A percentile compares a stretch with the other conserved stretches of the same genome.
Evolutionary conservation across 345 rosid genomes (phyloP).

Genomic region (Anastatica hierochuntica): DNA sequence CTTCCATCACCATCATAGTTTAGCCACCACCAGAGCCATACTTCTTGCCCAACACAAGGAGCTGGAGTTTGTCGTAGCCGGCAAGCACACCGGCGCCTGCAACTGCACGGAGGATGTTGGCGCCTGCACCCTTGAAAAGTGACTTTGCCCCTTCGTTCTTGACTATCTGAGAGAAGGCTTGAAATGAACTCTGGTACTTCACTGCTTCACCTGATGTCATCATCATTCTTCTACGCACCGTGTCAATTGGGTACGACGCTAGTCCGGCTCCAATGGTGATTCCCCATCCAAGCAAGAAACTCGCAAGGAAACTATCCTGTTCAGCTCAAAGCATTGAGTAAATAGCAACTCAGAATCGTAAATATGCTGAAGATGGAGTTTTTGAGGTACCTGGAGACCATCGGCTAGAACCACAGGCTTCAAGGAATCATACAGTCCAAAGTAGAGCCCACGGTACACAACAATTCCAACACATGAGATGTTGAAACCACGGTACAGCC

Average conservation of each 20-base stretch:
- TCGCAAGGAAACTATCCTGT: slow-evolving; percentile 84
- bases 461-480: slow-evolving; percentile 75
- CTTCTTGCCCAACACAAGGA: slow-evolving; percentile 72
- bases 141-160: slow-evolving; percentile 78
- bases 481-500: slow-evolving; percentile 86
- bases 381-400: slow-evolving; percentile 26
- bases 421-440: slow-evolving; percentile 80
- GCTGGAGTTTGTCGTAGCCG: slow-evolving; percentile 82
- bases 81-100: slow-evolving; percentile 96
- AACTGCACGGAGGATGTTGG: slow-evolving; percentile 80
- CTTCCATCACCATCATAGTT: not conserved
- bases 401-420: slow-evolving; percentile 68
- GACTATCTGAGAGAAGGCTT: slow-evolving; percentile 63
- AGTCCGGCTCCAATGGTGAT: slow-evolving; percentile 87
- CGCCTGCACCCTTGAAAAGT: slow-evolving; percentile 89
- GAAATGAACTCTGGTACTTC: slow-evolving; percentile 69
- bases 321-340: not conserved
- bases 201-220: slow-evolving; percentile 95
- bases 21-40: slow-evolving; percentile 72
- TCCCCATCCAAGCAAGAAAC: slow-evolving; percentile 82
- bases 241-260: slow-evolving; percentile 80
- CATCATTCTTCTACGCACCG: slow-evolving; percentile 97
- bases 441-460: slow-evolving; percentile 82
- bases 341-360: not conserved
- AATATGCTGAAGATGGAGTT: not conserved